These are phyloP conservation scores for Apiotrichum veenhuisii DNA, from an alignment of 1,284 basidiomycete genomes.

Conservation along the genomic window DNA sequence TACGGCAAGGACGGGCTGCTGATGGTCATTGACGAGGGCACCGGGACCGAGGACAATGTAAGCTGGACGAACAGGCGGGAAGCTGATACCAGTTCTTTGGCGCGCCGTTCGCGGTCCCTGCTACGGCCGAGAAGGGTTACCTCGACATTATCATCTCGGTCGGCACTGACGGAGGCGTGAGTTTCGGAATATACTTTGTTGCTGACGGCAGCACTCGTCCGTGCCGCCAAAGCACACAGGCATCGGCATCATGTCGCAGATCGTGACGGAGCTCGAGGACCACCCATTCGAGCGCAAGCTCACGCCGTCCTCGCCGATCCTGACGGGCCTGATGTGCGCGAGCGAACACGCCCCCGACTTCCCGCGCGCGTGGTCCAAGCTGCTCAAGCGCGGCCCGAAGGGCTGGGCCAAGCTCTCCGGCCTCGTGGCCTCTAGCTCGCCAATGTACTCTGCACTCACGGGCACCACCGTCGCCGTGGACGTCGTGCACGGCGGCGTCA, in stretches of 20 bases:
- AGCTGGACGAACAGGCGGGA: constrained; percentile 9
- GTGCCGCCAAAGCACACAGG: constrained; percentile 51
- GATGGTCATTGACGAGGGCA: constrained; percentile 50
- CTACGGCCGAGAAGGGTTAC: constrained; percentile 46
- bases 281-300: constrained; percentile 47
- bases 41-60: constrained; percentile 34
- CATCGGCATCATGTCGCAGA: constrained; percentile 50
- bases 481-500: constrained; percentile 42
- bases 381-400: constrained; percentile 32
- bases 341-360: constrained; percentile 46
- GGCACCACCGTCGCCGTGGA: constrained; percentile 44
- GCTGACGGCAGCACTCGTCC: constrained; percentile 47
- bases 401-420: constrained; percentile 41
- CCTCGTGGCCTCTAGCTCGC: constrained; percentile 15
- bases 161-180: constrained; percentile 44
- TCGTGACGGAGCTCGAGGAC: constrained; percentile 48
- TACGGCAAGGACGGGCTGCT: constrained; percentile 47
- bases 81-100: constrained; percentile 37
- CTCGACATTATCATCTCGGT: constrained; percentile 44
- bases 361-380: constrained; percentile 31
- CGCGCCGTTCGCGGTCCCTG: constrained; percentile 39
- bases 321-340: constrained; percentile 51
- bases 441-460: constrained; percentile 23
- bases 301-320: constrained; percentile 44
- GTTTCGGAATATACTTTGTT: constrained; percentile 4